Evolutionary conservation across 2,329 filamentous ascomycete genomes (phyloP).

Genomic region (Botrytis galanthina): DNA sequence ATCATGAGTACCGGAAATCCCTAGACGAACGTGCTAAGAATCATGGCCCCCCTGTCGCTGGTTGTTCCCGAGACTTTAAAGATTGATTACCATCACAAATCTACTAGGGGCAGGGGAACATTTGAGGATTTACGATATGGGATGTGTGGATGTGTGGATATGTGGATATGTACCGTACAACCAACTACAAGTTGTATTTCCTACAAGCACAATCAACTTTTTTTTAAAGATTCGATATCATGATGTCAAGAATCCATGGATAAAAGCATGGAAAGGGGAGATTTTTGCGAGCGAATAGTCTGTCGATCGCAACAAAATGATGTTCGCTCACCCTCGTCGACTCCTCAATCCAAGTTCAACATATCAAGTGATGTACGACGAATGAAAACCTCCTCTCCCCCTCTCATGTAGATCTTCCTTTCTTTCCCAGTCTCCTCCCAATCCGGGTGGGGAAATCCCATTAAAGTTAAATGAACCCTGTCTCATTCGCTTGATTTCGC

Average conservation of each 20-base stretch:
- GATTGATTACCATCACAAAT: constrained; percentile 4
- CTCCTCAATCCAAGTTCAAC: neutral
- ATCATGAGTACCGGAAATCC: neutral
- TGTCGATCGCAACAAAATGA: neutral
- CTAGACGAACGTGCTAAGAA: constrained; percentile 7
- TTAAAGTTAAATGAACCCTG: constrained; percentile 11
- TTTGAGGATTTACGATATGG: constrained; percentile 7
- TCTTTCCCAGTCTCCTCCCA: constrained; percentile 7
- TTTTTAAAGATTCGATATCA: neutral
- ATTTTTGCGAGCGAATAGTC: neutral
- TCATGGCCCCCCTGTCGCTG: neutral
- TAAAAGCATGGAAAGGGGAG: neutral
- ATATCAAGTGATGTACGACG: constrained; percentile 6
- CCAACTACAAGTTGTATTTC: neutral
- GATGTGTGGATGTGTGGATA: constrained; percentile 1
- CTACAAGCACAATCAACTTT: neutral
- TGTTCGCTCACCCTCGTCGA: neutral
- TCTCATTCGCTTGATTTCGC: constrained; percentile 17
- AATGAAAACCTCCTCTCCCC: neutral
- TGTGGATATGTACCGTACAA: neutral
- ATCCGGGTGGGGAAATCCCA: constrained; percentile 11
- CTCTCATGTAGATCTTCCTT: constrained; percentile 6
- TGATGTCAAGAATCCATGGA: neutral
- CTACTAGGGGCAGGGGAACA: neutral
- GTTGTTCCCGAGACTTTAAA: constrained; percentile 16